Evolutionary conservation across 2,329 filamentous ascomycete species (phyloP).

Genomic region (Coniochaeta ligniaria): DNA sequence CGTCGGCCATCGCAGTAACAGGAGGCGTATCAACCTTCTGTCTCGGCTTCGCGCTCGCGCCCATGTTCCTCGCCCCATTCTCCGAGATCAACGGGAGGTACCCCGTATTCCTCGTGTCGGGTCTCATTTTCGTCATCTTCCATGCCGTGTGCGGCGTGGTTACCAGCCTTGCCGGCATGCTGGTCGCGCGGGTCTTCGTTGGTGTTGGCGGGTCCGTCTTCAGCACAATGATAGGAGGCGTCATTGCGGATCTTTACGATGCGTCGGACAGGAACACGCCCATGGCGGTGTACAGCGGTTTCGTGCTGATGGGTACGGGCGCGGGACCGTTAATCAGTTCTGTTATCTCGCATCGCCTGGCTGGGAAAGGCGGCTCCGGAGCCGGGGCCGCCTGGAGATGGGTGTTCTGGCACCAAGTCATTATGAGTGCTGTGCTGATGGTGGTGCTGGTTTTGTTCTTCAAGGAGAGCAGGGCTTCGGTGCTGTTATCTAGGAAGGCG

Average conservation of each 20-base stretch:
- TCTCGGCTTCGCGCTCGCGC: slow-evolving; percentile 69
- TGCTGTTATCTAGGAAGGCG: slow-evolving; percentile 72
- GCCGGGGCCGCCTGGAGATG: slow-evolving; percentile 62
- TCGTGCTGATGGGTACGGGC: slow-evolving; percentile 72
- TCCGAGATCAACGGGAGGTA: slow-evolving; percentile 83
- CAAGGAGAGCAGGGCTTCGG: slow-evolving; percentile 74
- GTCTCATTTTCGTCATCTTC: slow-evolving; percentile 62
- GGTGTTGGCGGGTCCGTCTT: slow-evolving; percentile 75
- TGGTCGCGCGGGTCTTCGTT: slow-evolving; percentile 67
- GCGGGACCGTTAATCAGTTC: slow-evolving; percentile 67
- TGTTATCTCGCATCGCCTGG: slow-evolving; percentile 58
- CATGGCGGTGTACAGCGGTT: slow-evolving; percentile 82
- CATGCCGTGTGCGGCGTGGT: slow-evolving; percentile 70
- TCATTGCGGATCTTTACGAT: slow-evolving; percentile 80
- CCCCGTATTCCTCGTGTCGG: slow-evolving; percentile 71
- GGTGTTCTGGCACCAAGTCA: slow-evolving; percentile 83
- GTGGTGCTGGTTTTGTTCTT: slow-evolving; percentile 62
- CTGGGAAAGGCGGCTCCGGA: slow-evolving; percentile 12
- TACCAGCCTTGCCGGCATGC: slow-evolving; percentile 61
- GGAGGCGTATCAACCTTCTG: slow-evolving; percentile 79
- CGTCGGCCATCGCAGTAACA: slow-evolving; percentile 59
- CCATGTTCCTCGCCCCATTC: slow-evolving; percentile 83
- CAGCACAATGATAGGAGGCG: slow-evolving; percentile 86
- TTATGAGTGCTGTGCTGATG: slow-evolving; percentile 58
- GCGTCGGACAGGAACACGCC: slow-evolving; percentile 75